A percentile compares a stretch with the other conserved stretches of the same genome.
These are phyloP conservation scores for Ceratobasidium theobromae DNA, from an alignment of 1,284 basidiomycete species.

Conservation along the genomic window DNA sequence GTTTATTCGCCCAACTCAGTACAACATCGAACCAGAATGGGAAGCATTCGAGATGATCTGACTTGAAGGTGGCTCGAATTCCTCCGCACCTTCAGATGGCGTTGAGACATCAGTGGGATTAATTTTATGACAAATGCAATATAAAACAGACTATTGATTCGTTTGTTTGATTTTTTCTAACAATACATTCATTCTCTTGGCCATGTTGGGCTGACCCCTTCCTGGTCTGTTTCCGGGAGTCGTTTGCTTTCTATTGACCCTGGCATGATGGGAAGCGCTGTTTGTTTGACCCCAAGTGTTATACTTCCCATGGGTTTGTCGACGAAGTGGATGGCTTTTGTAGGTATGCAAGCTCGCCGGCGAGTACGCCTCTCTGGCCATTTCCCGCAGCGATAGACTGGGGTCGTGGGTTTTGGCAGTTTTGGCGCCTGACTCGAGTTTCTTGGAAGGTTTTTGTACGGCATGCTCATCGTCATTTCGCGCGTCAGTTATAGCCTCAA, in stretches of 20 bases:
- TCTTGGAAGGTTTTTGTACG: no score
- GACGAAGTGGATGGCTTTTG: slow-evolving; percentile 52
- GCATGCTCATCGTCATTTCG: no score
- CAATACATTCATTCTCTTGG: slow-evolving; percentile 73
- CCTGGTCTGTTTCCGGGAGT: slow-evolving; percentile 30
- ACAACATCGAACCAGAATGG: slow-evolving; percentile 57
- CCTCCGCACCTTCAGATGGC: no score
- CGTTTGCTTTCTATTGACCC: not conserved
- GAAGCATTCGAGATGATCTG: slow-evolving; percentile 51
- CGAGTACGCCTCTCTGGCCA: slow-evolving; percentile 63
- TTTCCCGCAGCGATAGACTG: slow-evolving; percentile 46
- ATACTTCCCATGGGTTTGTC: slow-evolving; percentile 38
- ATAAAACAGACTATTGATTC: not conserved
- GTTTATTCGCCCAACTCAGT: slow-evolving; percentile 39
- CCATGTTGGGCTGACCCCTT: slow-evolving; percentile 73
- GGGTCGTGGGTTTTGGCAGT: no score
- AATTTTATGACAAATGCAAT: not conserved
- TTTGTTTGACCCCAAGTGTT: not conserved
- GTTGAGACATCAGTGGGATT: not conserved
- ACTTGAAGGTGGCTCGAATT: not conserved
- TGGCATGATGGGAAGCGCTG: not conserved
- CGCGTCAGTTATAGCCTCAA: slow-evolving; percentile 32
- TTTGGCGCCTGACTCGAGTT: no score
- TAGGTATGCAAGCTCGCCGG: slow-evolving; percentile 56
- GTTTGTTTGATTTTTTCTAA: slow-evolving; percentile 46